Evolutionary conservation across 1,284 basidiomycete species (phyloP).

Genomic region (Heimioporus punctisporus): DNA sequence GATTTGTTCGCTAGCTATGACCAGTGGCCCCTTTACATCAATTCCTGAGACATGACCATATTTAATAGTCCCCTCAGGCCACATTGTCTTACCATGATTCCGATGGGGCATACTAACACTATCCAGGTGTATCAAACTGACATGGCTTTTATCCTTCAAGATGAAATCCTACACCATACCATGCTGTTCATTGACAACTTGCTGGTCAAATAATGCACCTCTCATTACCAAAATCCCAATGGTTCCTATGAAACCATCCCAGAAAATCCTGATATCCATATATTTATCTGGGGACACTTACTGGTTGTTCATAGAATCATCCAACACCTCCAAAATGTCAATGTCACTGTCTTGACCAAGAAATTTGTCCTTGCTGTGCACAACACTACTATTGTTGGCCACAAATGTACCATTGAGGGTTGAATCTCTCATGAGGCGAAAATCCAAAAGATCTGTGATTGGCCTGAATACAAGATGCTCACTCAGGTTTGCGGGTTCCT

Average conservation of each 20-base stretch:
- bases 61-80: conserved; percentile 7
- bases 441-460: background rate
- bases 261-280: conserved; percentile 8
- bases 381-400: conserved; percentile 23
- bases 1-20: conserved; percentile 14
- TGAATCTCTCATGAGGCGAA: background rate
- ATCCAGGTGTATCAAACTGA: background rate
- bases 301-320: background rate
- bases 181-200: background rate
- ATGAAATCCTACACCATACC: background rate
- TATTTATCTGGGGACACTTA: conserved; percentile 29
- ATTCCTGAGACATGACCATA: conserved; percentile 3
- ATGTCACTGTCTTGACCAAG: conserved; percentile 25
- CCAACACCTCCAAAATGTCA: no score
- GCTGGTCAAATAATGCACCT: background rate
- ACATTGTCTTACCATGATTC: conserved; percentile 12
- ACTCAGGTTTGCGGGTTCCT: background rate
- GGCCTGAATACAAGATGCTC: background rate
- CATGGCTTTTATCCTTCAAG: conserved; percentile 1
- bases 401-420: conserved; percentile 19
- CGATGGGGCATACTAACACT: conserved; percentile 11
- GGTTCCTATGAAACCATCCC: background rate
- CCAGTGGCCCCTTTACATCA: conserved; percentile 6
- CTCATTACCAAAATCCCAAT: background rate
- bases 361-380: conserved; percentile 25